phyloP scores from a whole-genome alignment of 805 yeast species.

The Candida montana region DNA sequence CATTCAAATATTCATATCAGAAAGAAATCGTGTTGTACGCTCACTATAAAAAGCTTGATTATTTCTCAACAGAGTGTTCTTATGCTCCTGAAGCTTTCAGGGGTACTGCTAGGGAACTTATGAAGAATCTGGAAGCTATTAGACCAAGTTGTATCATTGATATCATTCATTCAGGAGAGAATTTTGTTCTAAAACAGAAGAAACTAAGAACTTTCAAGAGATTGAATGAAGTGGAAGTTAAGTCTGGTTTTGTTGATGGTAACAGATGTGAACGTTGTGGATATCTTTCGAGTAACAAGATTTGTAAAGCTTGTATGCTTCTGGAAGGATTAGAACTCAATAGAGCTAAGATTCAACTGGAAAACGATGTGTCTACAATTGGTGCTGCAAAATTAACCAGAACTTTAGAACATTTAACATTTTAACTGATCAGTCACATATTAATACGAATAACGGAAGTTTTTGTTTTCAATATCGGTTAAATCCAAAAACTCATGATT shows the following conservation, averaged over 20 bases:
- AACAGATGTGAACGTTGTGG: constrained; percentile 87
- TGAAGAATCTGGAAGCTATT: constrained; percentile 84
- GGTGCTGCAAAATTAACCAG: constrained; percentile 63
- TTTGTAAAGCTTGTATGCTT: constrained; percentile 90
- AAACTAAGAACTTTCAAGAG: constrained; percentile 34
- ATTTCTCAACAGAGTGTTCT: constrained; percentile 94
- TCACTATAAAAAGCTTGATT: constrained; percentile 90
- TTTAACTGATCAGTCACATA: constrained; percentile 37
- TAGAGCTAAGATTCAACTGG: constrained; percentile 61
- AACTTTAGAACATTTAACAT: constrained; percentile 58
- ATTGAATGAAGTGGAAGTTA: constrained; percentile 42
- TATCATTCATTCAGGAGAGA: constrained; percentile 91
- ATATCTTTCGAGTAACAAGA: constrained; percentile 77
- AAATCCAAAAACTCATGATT: constrained; percentile 10
- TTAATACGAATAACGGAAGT: constrained; percentile 9
- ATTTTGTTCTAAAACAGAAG: constrained; percentile 58
- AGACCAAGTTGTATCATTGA: constrained; percentile 93
- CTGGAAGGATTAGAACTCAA: constrained; percentile 77
- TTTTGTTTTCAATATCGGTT: constrained; percentile 11
- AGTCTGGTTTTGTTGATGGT: constrained; percentile 51
- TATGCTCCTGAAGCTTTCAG: constrained; percentile 98
- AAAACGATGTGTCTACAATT: constrained; percentile 42
- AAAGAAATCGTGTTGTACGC: constrained; percentile 97
- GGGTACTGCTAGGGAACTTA: constrained; percentile 91
- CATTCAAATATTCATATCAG: constrained; percentile 92